Evolutionary conservation across 495 filamentous ascomycete species (phyloP).

Genomic region (Annulohypoxylon nitens): DNA sequence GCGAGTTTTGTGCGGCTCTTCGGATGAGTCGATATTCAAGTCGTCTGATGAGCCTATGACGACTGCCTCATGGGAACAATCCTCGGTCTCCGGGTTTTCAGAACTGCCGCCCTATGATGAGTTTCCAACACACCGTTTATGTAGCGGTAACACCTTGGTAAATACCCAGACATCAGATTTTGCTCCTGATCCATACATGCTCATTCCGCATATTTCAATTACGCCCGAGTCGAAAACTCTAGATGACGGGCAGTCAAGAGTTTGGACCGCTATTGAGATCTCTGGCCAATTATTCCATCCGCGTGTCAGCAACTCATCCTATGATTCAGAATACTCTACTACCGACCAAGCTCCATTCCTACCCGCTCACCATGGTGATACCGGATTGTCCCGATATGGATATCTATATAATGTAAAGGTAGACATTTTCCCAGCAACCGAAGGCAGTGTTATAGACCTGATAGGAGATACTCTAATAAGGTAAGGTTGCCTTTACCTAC

Average conservation of each 20-base stretch:
- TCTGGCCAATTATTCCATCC: slow-evolving; percentile 53
- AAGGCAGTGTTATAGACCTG: slow-evolving; percentile 54
- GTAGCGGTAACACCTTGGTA: slow-evolving; percentile 28
- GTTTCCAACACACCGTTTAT: slow-evolving; percentile 15
- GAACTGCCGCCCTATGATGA: slow-evolving; percentile 14
- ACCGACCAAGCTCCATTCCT: slow-evolving; percentile 24
- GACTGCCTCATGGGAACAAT: slow-evolving; percentile 20
- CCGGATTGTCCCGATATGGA: slow-evolving; percentile 51
- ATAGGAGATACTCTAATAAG: slow-evolving; percentile 48
- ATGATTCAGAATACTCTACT: slow-evolving; percentile 1
- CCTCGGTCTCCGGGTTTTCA: slow-evolving; percentile 8
- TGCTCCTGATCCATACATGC: slow-evolving; percentile 50
- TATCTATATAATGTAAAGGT: slow-evolving; percentile 59
- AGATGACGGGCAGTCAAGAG: slow-evolving; percentile 44
- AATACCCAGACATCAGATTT: slow-evolving; percentile 26
- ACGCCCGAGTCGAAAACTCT: slow-evolving; percentile 67
- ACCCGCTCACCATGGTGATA: slow-evolving; percentile 20
- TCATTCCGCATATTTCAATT: slow-evolving; percentile 58
- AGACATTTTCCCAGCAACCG: slow-evolving; percentile 51
- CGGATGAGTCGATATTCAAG: slow-evolving; percentile 40
- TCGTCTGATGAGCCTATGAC: slow-evolving; percentile 8
- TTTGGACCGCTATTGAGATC: slow-evolving; percentile 65
- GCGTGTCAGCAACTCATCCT: slow-evolving; percentile 6
- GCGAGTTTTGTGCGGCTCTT: slow-evolving; percentile 34
- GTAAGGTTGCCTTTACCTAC: background rate